Percentiles rank a stretch among this genome's conserved stretches.
These are phyloP conservation scores for Aspergillus proliferans DNA, from an alignment of 2,329 filamentous ascomycete genomes.

Conservation along the genomic window DNA sequence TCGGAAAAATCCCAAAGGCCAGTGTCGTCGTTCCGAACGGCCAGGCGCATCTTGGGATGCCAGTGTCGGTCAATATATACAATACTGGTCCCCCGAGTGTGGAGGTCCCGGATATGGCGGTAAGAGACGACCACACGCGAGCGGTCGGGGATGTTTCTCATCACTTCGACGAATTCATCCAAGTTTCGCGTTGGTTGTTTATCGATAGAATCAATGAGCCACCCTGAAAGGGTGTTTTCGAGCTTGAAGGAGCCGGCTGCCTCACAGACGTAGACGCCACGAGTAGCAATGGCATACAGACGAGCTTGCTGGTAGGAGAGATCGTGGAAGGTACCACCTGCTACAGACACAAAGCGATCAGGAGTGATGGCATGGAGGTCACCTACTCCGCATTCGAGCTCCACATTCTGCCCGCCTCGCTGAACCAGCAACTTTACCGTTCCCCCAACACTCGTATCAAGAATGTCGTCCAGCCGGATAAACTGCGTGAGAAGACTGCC, in stretches of 20 bases:
- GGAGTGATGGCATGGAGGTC: conserved; percentile 93
- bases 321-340: conserved; percentile 90
- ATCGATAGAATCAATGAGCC: conserved; percentile 88
- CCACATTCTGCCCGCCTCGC: conserved; percentile 78
- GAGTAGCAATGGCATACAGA: conserved; percentile 83
- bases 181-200: conserved; percentile 86
- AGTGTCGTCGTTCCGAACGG: conserved; percentile 79
- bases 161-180: conserved; percentile 81
- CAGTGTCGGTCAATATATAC: conserved; percentile 92
- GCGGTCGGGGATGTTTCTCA: conserved; percentile 74
- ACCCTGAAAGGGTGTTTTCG: conserved; percentile 82
- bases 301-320: conserved; percentile 97
- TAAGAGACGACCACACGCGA: conserved; percentile 89
- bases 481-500: conserved; percentile 90
- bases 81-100: conserved; percentile 89
- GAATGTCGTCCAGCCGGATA: conserved; percentile 79
- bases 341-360: conserved; percentile 89
- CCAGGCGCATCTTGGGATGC: conserved; percentile 89
- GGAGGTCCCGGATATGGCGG: conserved; percentile 88
- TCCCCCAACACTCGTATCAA: conserved; percentile 78
- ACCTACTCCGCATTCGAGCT: conserved; percentile 77
- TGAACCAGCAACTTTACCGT: conserved; percentile 78
- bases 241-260: conserved; percentile 92
- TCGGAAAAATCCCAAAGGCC: conserved; percentile 94
- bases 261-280: conserved; percentile 92